Base-by-base conservation (phyloP, 352 stramenopile genomes). In the Globisporangium splendens region DNA sequence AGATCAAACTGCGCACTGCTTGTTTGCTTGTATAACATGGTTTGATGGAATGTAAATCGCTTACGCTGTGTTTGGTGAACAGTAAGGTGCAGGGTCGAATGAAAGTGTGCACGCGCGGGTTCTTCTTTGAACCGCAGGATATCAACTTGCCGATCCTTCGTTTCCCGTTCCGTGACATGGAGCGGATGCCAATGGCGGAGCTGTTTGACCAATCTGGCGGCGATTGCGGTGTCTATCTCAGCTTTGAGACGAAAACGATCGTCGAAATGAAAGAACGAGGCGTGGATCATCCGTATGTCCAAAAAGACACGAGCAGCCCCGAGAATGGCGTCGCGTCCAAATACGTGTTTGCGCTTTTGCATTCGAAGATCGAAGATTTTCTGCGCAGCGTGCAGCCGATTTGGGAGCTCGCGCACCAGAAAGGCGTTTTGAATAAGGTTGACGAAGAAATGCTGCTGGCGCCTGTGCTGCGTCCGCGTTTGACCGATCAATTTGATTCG, bases 111-210 rank as follows among this genome's bases (percentile, higher is more conserved):
- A 96, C 89, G 14, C 75, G 90, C 46, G 87, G 85, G 53, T 89
- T 98, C 56, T 95, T 97, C 56, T 98, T 98, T 56, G 91, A 96
- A 73, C 91, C 91, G 12, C 79, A 91, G 57, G 91, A 97, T 66
- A 65, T 83, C 28, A 83, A 80, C 44, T 49, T 85, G 41, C 75
- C 89, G 28, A 80, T 97, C 44, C 59, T 95, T 50, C 88, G 91
- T 44, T 96, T 96, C 59, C 79, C 89, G 24, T 97, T 96, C 69
- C 77, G 83, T 17, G 75, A 89, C 46, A 96, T 97, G 80, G 58
- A 70, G 15, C 61, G 65, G 1, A 61, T 81, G 11, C 85, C 86
- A 2, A 44, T 70, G n/a, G 68, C 75, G 10, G 79, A 87, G 56
- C 75, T 65, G 56, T 88, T 91, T 43, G 66, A 83, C 38, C 59